Base-by-base conservation (phyloP, 1,284 basidiomycete species). In the Acaromyces ingoldii region DNA sequence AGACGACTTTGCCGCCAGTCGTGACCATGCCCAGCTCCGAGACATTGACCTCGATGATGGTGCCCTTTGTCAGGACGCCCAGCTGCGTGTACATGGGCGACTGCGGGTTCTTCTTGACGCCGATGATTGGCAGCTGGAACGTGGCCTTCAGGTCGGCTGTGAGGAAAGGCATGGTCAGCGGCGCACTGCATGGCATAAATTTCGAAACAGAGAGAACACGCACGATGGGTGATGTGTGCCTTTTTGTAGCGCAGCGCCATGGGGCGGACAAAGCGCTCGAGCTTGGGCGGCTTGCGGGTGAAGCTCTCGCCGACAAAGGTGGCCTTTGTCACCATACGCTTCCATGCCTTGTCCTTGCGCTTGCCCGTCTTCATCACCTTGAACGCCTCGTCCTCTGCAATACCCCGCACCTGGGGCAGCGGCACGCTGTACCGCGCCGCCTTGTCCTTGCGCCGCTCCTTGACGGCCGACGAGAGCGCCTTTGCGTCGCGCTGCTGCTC, bases 361-460 rank as follows among this genome's bases (percentile, higher is more conserved):
- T 97, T 97, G 52, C 95, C 95, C 0, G 93, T 93, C 81, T 92
- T 90, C 82, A 99, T 83, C 30, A 98, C 95, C 81, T 95, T 97
- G 83, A 99, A 99, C 84, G 93, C 95, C 81, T 99, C 95, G 72
- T 98, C 95, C 77, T 99, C 95, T 17, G 93, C 92, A 67, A 99
- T 97, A 40, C 95, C 95, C 52, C 93, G 81, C 48, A 99, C 95
- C 78, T 93, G 95, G 44, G 95, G 93, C 59, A 98, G 76, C 2
- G 93, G 95, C 1, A 99, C 95, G 24, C 91, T 85, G 79, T 91
- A 99, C 77, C 95, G 93, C 24, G 93, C 95, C 1, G 93, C 95
- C 80, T 96, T 95, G 80, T 99, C 95, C 78, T 98, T 99, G 74
- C 95, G 84, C 76, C 92, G 89, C 79, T 99, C 91, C 80, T 99